A percentile compares a stretch with the other conserved stretches of the same genome.
These are phyloP conservation scores for Lactuca sativa DNA, from an alignment of 129 eudicot genomes.

Conservation along the genomic window DNA sequence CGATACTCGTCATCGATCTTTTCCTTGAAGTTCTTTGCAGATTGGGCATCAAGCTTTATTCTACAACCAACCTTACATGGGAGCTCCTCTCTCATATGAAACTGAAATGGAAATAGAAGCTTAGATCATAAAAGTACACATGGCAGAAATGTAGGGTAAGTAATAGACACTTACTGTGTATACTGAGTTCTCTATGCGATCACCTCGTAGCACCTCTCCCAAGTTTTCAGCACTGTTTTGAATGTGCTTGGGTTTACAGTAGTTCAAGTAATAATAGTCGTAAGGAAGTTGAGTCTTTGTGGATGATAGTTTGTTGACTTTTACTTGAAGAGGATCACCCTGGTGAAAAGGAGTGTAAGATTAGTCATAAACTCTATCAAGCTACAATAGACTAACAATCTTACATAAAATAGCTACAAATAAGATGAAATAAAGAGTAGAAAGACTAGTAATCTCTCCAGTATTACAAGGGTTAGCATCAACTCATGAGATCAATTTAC, in stretches of 20 bases:
- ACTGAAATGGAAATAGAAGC: conserved; percentile 45
- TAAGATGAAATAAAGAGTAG: neutral
- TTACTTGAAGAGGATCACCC: conserved; percentile 93
- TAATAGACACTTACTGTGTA: conserved; percentile 53
- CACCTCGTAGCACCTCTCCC: conserved; percentile 96
- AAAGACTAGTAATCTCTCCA: neutral
- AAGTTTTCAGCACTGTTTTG: conserved; percentile 86
- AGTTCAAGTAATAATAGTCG: conserved; percentile 89
- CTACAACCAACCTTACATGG: conserved; percentile 82
- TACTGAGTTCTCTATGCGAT: conserved; percentile 92
- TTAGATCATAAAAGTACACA: conserved; percentile 3
- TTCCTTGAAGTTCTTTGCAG: conserved; percentile 90
- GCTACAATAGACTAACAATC: neutral
- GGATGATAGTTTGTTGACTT: conserved; percentile 97
- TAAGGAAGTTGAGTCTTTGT: conserved; percentile 97
- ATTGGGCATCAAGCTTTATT: conserved; percentile 57
- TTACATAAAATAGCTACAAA: conserved; percentile 3
- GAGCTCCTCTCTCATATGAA: conserved; percentile 81
- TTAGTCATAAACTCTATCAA: neutral
- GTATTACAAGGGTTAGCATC: conserved; percentile 1
- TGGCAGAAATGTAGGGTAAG: neutral
- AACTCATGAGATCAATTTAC: conserved; percentile 10
- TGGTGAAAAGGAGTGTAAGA: conserved; percentile 19
- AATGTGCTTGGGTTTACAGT: conserved; percentile 81
- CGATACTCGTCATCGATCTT: conserved; percentile 92